phyloP scores from a whole-genome alignment of 768 basidiomycete species.

The Lentinula detonsa region DNA sequence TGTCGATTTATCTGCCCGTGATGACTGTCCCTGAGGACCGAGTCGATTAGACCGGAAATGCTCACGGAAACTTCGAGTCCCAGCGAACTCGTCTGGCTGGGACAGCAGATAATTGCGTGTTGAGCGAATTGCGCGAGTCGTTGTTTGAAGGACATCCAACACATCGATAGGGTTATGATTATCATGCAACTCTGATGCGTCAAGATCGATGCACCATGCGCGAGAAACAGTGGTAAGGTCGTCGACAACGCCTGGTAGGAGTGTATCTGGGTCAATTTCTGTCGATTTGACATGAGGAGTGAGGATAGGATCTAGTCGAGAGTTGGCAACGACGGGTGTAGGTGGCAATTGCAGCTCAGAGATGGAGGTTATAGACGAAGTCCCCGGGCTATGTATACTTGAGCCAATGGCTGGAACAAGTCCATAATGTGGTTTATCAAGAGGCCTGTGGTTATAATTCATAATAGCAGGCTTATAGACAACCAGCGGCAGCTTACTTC shows the following conservation, averaged over 20 bases:
- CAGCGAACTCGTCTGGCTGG: slow-evolving; percentile 69
- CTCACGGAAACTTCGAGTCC: slow-evolving; percentile 35
- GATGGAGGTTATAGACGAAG: slow-evolving; percentile 34
- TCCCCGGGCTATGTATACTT: slow-evolving; percentile 33
- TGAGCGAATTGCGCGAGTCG: slow-evolving; percentile 75
- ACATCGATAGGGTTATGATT: slow-evolving; percentile 42
- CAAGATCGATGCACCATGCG: slow-evolving; percentile 51
- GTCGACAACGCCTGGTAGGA: slow-evolving; percentile 73
- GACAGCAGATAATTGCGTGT: slow-evolving; percentile 81
- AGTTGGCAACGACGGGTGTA: slow-evolving; percentile 49
- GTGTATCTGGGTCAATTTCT: slow-evolving; percentile 71
- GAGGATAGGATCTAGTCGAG: slow-evolving; percentile 30
- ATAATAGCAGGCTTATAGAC: neutral
- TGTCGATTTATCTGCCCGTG: slow-evolving; percentile 4
- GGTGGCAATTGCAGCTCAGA: slow-evolving; percentile 63
- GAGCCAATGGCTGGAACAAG: slow-evolving; percentile 78
- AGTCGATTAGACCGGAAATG: slow-evolving; percentile 53
- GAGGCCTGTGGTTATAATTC: neutral
- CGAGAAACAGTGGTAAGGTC: slow-evolving; percentile 61
- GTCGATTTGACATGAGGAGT: slow-evolving; percentile 56
- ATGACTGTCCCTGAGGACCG: slow-evolving; percentile 20
- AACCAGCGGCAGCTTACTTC: slow-evolving; percentile 43
- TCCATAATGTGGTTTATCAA: slow-evolving; percentile 44
- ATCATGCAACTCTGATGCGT: slow-evolving; percentile 2
- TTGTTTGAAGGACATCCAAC: slow-evolving; percentile 66